phyloP scores from a whole-genome alignment of 352 stramenopile genomes.

The Phytophthora litchii region DNA sequence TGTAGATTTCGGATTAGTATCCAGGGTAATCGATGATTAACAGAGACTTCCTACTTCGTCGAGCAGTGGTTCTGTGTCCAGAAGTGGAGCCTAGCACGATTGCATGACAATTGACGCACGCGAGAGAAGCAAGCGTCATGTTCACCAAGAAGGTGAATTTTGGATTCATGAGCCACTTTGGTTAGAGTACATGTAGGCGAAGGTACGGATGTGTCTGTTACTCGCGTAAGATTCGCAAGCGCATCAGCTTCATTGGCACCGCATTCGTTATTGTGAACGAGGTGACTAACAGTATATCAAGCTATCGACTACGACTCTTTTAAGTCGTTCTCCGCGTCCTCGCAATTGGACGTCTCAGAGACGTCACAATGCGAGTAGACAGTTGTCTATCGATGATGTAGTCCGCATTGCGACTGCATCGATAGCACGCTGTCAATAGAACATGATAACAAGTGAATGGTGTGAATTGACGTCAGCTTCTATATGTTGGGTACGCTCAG shows the following conservation, averaged over 20 bases:
- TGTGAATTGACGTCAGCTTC: too few relatives aligned
- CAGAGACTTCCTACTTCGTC: too few relatives aligned
- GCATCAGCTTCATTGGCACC: conserved; percentile 36
- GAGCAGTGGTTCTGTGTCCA: conserved; percentile 29
- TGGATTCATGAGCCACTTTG: not conserved
- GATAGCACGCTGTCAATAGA: too few relatives aligned
- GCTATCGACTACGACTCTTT: conserved; percentile 8
- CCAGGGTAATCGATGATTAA: too few relatives aligned
- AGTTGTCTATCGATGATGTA: too few relatives aligned
- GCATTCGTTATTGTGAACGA: too few relatives aligned
- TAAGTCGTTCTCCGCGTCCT: conserved; percentile 2
- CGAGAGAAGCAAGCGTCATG: conserved; percentile 14
- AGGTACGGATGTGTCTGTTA: conserved; percentile 28
- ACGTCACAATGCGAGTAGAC: not conserved
- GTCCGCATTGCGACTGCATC: too few relatives aligned
- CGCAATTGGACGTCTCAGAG: not conserved
- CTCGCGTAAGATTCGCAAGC: conserved; percentile 28
- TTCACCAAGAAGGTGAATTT: conserved; percentile 22
- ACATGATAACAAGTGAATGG: too few relatives aligned
- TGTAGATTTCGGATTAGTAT: too few relatives aligned
- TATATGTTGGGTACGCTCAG: too few relatives aligned
- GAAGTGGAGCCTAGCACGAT: conserved; percentile 37
- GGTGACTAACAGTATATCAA: conserved; percentile 15
- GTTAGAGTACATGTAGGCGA: conserved; percentile 16
- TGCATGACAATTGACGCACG: conserved; percentile 22